phyloP scores from a whole-genome alignment of 2,329 filamentous ascomycete genomes.

The Paraphoma chrysanthemicola region DNA sequence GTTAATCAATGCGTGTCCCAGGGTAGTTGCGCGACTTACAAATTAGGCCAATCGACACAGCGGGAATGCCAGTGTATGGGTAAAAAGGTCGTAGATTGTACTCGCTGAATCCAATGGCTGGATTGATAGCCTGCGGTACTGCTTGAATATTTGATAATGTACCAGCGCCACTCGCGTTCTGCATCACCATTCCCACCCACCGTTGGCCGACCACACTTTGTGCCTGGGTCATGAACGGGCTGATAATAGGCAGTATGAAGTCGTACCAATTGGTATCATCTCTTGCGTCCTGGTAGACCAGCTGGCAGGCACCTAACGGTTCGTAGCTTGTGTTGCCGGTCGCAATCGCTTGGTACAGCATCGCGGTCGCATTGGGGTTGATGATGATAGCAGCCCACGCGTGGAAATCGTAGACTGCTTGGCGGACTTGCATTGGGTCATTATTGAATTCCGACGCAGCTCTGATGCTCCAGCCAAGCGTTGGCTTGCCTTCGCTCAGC shows the following conservation, averaged over 20 bases:
- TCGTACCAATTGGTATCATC: slow-evolving; percentile 62
- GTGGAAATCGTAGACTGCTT: slow-evolving; percentile 65
- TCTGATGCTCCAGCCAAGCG: slow-evolving; percentile 59
- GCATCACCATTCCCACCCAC: slow-evolving; percentile 53
- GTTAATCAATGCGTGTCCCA: background rate
- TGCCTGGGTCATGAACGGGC: slow-evolving; percentile 56
- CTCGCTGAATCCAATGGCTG: slow-evolving; percentile 62
- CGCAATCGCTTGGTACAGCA: slow-evolving; percentile 62
- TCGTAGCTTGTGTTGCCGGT: slow-evolving; percentile 66
- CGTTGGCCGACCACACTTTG: slow-evolving; percentile 56
- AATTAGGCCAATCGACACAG: slow-evolving; percentile 69
- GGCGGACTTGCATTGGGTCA: slow-evolving; percentile 63
- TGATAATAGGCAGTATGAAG: slow-evolving; percentile 62
- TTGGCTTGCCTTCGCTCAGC: slow-evolving; percentile 45
- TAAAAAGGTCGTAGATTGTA: slow-evolving; percentile 67
- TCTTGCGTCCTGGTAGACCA: slow-evolving; percentile 62
- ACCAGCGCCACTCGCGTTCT: slow-evolving; percentile 50
- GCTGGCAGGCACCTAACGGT: slow-evolving; percentile 64
- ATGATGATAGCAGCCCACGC: slow-evolving; percentile 69
- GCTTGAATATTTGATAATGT: slow-evolving; percentile 53
- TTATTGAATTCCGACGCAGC: slow-evolving; percentile 61
- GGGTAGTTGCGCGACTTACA: slow-evolving; percentile 37
- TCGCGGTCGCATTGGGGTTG: slow-evolving; percentile 66
- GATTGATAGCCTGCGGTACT: slow-evolving; percentile 62
- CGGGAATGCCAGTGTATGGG: slow-evolving; percentile 62